Evolutionary conservation across 306 rosid species (phyloP).

Genomic region (Prunus padus): DNA sequence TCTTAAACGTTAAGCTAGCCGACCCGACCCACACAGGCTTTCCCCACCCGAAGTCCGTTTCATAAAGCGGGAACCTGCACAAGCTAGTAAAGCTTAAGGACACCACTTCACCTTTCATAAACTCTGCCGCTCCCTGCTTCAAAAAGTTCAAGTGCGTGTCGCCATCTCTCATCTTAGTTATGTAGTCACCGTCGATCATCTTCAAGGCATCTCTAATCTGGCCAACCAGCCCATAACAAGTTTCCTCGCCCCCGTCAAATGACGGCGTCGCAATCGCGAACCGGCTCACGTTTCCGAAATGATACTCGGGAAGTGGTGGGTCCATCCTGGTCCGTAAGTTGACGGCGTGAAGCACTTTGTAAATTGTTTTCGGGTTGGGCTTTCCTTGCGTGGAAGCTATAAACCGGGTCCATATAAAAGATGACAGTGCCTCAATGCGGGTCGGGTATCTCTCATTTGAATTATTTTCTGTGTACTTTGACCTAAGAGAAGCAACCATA

Average conservation of each 20-base stretch:
- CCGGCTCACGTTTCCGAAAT: slow-evolving; percentile 31
- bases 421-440: slow-evolving; percentile 20
- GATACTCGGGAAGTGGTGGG: slow-evolving; percentile 16
- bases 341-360: slow-evolving; percentile 5
- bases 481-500: slow-evolving; percentile 11
- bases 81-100: slow-evolving; percentile 27
- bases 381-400: slow-evolving; percentile 23
- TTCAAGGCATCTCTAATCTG: slow-evolving; percentile 21
- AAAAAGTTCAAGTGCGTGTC: not conserved
- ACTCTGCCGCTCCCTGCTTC: slow-evolving; percentile 9
- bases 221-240: slow-evolving; percentile 7
- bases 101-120: slow-evolving; percentile 18
- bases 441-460: not conserved
- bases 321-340: slow-evolving; percentile 22
- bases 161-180: not conserved
- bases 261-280: slow-evolving; percentile 12
- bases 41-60: slow-evolving; percentile 48
- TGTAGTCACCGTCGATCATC: slow-evolving; percentile 13
- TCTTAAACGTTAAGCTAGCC: slow-evolving; percentile 18
- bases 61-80: slow-evolving; percentile 34
- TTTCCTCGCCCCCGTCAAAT: not conserved
- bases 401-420: slow-evolving; percentile 16
- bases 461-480: not conserved
- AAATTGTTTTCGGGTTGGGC: not conserved
- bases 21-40: slow-evolving; percentile 41